These are phyloP conservation scores for Jaltomata sinuosa DNA, from an alignment of 257 asterid species.

Conservation along the genomic window DNA sequence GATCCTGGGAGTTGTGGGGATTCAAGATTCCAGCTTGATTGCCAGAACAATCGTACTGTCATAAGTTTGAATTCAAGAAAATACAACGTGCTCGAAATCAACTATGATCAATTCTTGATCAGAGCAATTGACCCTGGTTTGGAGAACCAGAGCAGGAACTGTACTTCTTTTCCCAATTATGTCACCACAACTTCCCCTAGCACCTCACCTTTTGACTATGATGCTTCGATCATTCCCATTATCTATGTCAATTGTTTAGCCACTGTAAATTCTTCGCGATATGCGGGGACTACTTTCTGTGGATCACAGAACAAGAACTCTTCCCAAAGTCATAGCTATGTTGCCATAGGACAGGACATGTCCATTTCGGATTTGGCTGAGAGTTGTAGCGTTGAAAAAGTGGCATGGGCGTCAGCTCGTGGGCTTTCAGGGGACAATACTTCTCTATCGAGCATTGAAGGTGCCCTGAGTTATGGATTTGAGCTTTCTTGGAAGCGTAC, in stretches of 20 bases:
- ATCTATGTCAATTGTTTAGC: constrained; percentile 24
- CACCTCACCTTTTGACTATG: background rate
- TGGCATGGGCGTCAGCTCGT: background rate
- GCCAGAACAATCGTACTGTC: constrained; percentile 16
- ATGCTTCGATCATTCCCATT: background rate
- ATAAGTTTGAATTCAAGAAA: constrained; percentile 1
- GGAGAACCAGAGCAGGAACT: background rate
- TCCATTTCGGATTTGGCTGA: constrained; percentile 24
- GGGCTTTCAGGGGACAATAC: constrained; percentile 6
- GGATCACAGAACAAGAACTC: background rate
- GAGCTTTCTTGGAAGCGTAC: constrained; percentile 23
- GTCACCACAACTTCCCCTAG: background rate
- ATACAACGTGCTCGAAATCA: constrained; percentile 18
- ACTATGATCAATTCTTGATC: constrained; percentile 14
- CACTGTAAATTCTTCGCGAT: constrained; percentile 21
- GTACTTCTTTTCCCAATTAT: constrained; percentile 6
- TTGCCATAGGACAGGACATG: constrained; percentile 11
- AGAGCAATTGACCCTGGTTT: constrained; percentile 17
- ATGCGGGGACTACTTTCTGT: constrained; percentile 30
- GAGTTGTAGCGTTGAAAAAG: constrained; percentile 32
- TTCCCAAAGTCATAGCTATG: constrained; percentile 16
- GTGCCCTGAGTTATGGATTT: constrained; percentile 32
- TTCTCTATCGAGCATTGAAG: constrained; percentile 18
- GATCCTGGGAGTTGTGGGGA: constrained; percentile 3
- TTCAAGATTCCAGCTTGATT: constrained; percentile 14